A percentile compares a stretch with the other conserved stretches of the same genome.
Conservation (phyloP, 2,329 filamentous ascomycete genomes). For the Paecilomyces niveus region DNA sequence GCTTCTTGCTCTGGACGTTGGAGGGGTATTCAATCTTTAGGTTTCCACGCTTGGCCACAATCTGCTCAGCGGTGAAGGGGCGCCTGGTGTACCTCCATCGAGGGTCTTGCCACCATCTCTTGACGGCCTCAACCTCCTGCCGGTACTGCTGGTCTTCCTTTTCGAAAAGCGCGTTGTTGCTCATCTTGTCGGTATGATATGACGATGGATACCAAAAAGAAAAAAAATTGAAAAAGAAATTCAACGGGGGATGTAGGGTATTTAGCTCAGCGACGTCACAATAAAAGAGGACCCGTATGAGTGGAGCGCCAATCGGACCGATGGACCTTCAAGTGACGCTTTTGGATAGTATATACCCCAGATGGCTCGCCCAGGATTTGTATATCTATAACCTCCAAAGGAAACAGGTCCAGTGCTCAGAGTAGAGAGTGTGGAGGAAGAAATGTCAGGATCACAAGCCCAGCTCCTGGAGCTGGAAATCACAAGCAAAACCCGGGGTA, state of each 20-base stretch:
- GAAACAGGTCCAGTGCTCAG: not conserved
- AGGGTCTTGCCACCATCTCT: conserved; percentile 89
- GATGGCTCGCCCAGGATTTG: not conserved
- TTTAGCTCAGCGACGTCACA: conserved; percentile 4
- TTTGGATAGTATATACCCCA: not conserved
- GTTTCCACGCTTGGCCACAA: conserved; percentile 89
- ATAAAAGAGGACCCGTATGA: not conserved
- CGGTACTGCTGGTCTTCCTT: conserved; percentile 69
- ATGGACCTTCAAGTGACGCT: not conserved
- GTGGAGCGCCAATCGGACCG: not conserved
- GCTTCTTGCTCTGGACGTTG: conserved; percentile 84
- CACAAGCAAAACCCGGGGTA: conserved; percentile 24
- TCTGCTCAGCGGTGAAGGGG: conserved; percentile 92
- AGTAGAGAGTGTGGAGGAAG: conserved; percentile 4
- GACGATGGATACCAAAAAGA: not conserved
- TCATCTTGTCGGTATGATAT: conserved; percentile 4
- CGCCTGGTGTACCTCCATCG: conserved; percentile 91
- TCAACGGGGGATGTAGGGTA: not conserved
- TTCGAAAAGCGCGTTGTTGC: conserved; percentile 31
- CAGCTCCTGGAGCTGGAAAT: conserved; percentile 7
- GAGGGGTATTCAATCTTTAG: conserved; percentile 88
- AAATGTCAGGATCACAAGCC: conserved; percentile 5
- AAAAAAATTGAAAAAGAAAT: too few relatives aligned
- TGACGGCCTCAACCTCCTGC: conserved; percentile 77
- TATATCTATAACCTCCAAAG: not conserved